Base-by-base conservation (phyloP, 2,329 filamentous ascomycete genomes). In the Samsoniella hepiali region DNA sequence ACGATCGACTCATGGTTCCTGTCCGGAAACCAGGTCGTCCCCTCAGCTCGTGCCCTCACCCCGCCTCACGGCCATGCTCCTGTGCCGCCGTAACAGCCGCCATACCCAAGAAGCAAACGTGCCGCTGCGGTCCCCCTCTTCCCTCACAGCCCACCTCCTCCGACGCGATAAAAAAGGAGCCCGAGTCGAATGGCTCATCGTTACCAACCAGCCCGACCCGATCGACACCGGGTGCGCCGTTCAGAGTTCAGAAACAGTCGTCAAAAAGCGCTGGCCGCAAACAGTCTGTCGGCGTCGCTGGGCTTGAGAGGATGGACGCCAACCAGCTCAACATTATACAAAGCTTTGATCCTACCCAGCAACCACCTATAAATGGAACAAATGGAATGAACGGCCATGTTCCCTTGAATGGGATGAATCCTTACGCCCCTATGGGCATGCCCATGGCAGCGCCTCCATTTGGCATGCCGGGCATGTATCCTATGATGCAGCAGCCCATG, bases 1-100 rank as follows among this genome's bases (percentile, higher is more conserved):
- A 82, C 67, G 88, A 90, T 69, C 84, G 88, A 64, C 77, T 90
- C 40, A 86, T 91, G 81, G 79, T 90, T 3, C 86, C 87, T 29
- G 89, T 91, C 17, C 84, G 88, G 66, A 91, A 91, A 70, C 88
- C 89, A 17, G 89, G 89, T 22, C 82, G 89, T 57, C 89, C 88
- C 9, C 75, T 91, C 62, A 90, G 87, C 73, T 82, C 84, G 61
- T 91, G 88, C 69, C 88, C 88, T 61, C 88, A 91, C 69, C 83
- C 86, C 7, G 79, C 82, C 36, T 85, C 84, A 58, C 83, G 83
- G 47, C 75, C 76, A n/a, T 91, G 88, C 72, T 81, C 80, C 40
- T 89, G 85, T 71, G 81, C 82, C 50, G 82, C 82, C 65, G 81
- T 90, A n/a, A 88, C 87, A 17, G 85, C 85, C 40, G 85, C 85